Evolutionary conservation across 140 eudicot species (phyloP), one percentile per base, ranked within the genome.

Genomic region (Anethum foeniculum): DNA sequence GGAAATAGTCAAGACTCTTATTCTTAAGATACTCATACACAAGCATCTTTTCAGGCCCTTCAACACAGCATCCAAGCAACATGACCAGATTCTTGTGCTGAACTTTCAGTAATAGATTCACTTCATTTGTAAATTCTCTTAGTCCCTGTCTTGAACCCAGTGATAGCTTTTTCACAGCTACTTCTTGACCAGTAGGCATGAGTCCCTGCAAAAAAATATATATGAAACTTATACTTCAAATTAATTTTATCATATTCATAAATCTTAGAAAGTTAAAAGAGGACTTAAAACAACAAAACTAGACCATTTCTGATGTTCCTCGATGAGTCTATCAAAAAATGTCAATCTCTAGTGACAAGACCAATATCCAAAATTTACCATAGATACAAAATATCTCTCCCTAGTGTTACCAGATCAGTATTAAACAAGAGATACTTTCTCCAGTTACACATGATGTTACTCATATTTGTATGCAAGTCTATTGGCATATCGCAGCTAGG

Each of bases 31-130:
- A 93, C 84, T 93, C 97, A 18, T 93, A 91, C 32, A 93, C 92
- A 58, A 93, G 98, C 97, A 93, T 93, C 89, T 91, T 93, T 62
- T 91, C 97, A 30, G 97, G 88, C 80, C 96, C 98, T 82, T 91
- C 91, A 32, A 86, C 82, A 65, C 97, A 91, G 73, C 97, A 93
- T 36, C 98, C 98, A 32, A 93, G 83, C 83, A 93, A 76, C 79
- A 78, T 86, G 71, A 93, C 98, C 79, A 93, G 68, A 81, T 93
- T 90, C 56, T 75, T 91, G 81, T 93, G 98, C 86, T 93, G 98
- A 83, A 84, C 74, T 85, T 85, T 90, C 77, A 90, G 80, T 81
- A 93, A 81, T 64, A 93, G 60, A 80, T 87, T 93, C 83, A 93
- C 97, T 83, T 93, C 96, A 46, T 93, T 91, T 7, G 88, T 90